These are phyloP conservation scores for Penicillium salamii DNA, from an alignment of 495 filamentous ascomycete species.

Conservation along the genomic window DNA sequence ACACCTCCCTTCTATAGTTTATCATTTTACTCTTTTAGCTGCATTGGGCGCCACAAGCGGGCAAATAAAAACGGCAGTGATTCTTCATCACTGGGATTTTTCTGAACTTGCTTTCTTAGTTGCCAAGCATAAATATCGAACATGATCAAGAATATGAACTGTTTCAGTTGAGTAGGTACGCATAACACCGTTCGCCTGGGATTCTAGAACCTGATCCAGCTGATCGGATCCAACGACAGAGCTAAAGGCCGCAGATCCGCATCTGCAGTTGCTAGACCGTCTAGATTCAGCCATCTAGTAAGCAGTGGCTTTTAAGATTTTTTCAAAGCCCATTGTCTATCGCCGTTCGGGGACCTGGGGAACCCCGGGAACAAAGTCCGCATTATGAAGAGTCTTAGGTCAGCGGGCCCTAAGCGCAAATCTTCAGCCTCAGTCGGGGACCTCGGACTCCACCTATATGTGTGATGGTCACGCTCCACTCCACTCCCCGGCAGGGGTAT, in stretches of 20 bases:
- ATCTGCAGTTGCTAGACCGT: background rate
- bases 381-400: background rate
- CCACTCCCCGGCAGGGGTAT: background rate
- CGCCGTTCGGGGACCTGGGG: background rate
- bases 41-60: constrained; percentile 22
- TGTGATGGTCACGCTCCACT: constrained; percentile 1
- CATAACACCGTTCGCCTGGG: too few species aligned
- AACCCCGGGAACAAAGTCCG: background rate
- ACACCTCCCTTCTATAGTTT: constrained; percentile 5
- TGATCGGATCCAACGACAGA: too few species aligned
- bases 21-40: constrained; percentile 12
- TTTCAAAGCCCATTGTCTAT: background rate
- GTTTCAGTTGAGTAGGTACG: too few species aligned
- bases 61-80: constrained; percentile 15
- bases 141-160: too few species aligned
- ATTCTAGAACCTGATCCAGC: too few species aligned
- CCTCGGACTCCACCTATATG: constrained; percentile 1
- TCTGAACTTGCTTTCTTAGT: too few species aligned
- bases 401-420: background rate
- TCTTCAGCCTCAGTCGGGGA: constrained; percentile 7
- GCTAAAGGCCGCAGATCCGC: too few species aligned
- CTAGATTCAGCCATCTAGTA: background rate
- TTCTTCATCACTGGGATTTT: background rate
- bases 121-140: too few species aligned
- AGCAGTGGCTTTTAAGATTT: background rate